Evolutionary conservation across 208 protist species (phyloP), one percentile per base, ranked within the genome.

Genomic region (Leishmania aethiopica): DNA sequence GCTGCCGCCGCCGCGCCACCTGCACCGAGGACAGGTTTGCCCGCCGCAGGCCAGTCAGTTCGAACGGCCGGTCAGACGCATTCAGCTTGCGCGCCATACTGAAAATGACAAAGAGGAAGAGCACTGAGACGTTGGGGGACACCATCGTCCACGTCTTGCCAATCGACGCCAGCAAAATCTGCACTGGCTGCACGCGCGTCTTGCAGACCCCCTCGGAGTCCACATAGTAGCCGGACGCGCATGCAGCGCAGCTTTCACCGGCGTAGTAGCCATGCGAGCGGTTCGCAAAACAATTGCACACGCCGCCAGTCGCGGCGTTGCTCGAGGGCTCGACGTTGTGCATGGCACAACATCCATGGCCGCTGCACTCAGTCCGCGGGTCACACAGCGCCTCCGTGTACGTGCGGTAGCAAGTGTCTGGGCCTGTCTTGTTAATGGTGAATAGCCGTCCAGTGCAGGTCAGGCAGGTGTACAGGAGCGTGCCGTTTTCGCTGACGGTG

Each of bases 131-230:
- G 86, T 94, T 95, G 17, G 94, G 94, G 74, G 91, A 77, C 82
- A 97, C 91, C 92, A 97, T 95, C 67, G 93, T 94, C 92, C 91
- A 95, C 76, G 93, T 94, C 78, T 49, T 89, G 49, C 86, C 90
- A 80, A 96, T 93, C 28, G 90, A 92, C 32, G 90, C 90, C 64
- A 96, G 75, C 69, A 94, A 76, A 42, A 87, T 67, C 77, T 92
- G 81, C 77, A 92, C 91, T 25, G 60, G 73, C 22, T 89, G 85
- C 3, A 77, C 71, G 37, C n/a, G 47, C 17, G 49, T 55, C 8
- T 51, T 76, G 70, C 90, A 94, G 28, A 53, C 22, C 11, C 75
- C 19, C 17, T 45, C 80, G 51, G 77, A 82, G 75, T 71, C 80
- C 35, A 37, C 4, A 4, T 84, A 75, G 79, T 93, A 94, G 69